phyloP scores from a whole-genome alignment of 1,284 basidiomycete species.

The Hemileia vastatrix region DNA sequence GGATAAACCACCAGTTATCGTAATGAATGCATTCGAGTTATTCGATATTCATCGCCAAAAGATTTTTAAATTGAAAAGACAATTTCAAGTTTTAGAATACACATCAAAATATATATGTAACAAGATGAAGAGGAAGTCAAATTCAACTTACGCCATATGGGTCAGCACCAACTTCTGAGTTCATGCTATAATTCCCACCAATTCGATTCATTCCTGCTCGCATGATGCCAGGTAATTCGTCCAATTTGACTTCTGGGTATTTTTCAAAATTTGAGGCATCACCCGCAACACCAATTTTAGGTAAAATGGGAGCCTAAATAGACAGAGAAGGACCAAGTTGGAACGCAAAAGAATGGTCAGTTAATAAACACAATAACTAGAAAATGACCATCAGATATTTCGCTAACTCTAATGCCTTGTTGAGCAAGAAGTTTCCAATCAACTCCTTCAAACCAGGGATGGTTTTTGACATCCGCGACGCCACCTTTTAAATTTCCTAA shows the following conservation, averaged over 20 bases:
- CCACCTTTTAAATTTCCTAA: slow-evolving; percentile 38
- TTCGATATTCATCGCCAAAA: too few relatives aligned
- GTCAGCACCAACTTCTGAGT: not conserved
- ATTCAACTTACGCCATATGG: not conserved
- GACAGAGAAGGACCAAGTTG: not conserved
- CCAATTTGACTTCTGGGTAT: slow-evolving; percentile 29
- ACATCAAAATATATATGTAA: not conserved
- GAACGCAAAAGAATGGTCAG: not conserved
- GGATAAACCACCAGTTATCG: too few relatives aligned
- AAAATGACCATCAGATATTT: not conserved
- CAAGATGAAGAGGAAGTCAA: not conserved
- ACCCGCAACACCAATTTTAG: slow-evolving; percentile 26
- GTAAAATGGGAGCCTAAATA: slow-evolving; percentile 36
- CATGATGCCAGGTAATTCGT: slow-evolving; percentile 33
- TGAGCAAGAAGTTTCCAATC: slow-evolving; percentile 34
- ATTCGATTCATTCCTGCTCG: slow-evolving; percentile 13
- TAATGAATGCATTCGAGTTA: too few relatives aligned
- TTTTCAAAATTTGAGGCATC: slow-evolving; percentile 38
- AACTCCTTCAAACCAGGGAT: slow-evolving; percentile 40
- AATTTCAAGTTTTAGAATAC: not conserved
- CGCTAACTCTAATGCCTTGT: slow-evolving; percentile 29
- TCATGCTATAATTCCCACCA: not conserved
- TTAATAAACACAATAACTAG: not conserved
- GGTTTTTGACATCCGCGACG: slow-evolving; percentile 33
- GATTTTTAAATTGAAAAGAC: not conserved